A percentile compares a stretch with the other conserved stretches of the same genome.
Evolutionary conservation across 2,329 filamentous ascomycete genomes (phyloP).

Genomic region (Neospermospora avenae): DNA sequence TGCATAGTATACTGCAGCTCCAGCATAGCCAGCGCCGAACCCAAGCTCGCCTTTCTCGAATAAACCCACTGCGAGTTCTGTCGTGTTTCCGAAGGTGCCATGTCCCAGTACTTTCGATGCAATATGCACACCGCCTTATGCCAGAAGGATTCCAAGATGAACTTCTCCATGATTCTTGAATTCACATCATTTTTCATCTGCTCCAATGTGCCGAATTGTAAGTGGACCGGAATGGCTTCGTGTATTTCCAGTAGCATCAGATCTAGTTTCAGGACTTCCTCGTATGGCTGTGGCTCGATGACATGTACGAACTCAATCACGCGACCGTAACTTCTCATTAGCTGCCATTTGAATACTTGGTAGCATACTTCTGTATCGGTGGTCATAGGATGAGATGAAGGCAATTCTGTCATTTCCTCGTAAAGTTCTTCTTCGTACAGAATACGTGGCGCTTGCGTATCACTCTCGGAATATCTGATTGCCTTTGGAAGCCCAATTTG

Average conservation of each 20-base stretch:
- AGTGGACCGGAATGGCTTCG: conserved; percentile 44
- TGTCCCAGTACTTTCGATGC: conserved; percentile 52
- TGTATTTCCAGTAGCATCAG: conserved; percentile 44
- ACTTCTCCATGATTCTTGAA: conserved; percentile 48
- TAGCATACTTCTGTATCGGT: conserved; percentile 59
- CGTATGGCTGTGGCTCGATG: conserved; percentile 46
- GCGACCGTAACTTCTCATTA: conserved; percentile 48
- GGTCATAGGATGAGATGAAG: conserved; percentile 50
- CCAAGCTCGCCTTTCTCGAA: conserved; percentile 49
- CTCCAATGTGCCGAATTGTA: conserved; percentile 47
- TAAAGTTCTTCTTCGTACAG: conserved; percentile 63
- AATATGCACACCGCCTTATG: conserved; percentile 54
- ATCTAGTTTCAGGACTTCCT: conserved; percentile 50
- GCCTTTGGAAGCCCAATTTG: conserved; percentile 66
- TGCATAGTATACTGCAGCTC: conserved; percentile 48
- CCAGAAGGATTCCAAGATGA: conserved; percentile 49
- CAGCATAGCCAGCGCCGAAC: conserved; percentile 47
- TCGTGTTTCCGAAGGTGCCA: conserved; percentile 36
- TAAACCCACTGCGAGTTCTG: conserved; percentile 44
- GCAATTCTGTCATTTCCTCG: conserved; percentile 52
- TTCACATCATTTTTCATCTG: conserved; percentile 48
- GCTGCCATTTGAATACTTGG: conserved; percentile 47
- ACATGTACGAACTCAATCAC: conserved; percentile 51
- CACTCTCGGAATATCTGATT: conserved; percentile 60
- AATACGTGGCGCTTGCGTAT: conserved; percentile 60